These are phyloP conservation scores for Wickerhamiella alocasiicola DNA, from an alignment of 805 yeast genomes.

Conservation along the genomic window DNA sequence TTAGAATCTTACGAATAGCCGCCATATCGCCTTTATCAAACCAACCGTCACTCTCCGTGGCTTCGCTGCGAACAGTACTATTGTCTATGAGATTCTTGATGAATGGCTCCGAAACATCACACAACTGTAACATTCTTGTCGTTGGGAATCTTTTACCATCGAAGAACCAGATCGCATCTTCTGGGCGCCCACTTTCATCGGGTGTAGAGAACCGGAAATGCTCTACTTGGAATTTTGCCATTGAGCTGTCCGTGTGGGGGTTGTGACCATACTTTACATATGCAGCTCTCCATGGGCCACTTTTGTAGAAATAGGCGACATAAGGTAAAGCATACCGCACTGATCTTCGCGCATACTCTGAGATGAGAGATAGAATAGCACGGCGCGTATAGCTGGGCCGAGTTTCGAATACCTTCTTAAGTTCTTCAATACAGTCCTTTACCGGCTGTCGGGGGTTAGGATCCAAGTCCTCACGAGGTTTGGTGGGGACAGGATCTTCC, in stretches of 20 bases:
- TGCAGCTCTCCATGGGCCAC: constrained; percentile 93
- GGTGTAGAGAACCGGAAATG: constrained; percentile 45
- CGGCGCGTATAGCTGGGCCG: constrained; percentile 82
- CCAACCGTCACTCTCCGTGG: constrained; percentile 74
- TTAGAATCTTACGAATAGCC: constrained; percentile 53
- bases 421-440: constrained; percentile 26
- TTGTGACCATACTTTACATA: constrained; percentile 69
- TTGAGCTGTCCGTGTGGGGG: constrained; percentile 45
- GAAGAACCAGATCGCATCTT: constrained; percentile 39
- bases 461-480: constrained; percentile 31
- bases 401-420: constrained; percentile 40
- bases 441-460: constrained; percentile 32
- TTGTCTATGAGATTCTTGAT: constrained; percentile 34
- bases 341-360: constrained; percentile 17
- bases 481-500: constrained; percentile 27
- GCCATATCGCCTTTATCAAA: constrained; percentile 46
- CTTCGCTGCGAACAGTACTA: constrained; percentile 31
- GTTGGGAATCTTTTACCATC: constrained; percentile 60
- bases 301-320: constrained; percentile 65
- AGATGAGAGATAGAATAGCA: constrained; percentile 34
- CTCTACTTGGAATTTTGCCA: constrained; percentile 69
- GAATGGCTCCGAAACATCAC: constrained; percentile 61
- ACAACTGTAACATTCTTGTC: constrained; percentile 63
- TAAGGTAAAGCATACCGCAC: constrained; percentile 73
- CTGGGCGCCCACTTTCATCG: constrained; percentile 14